Evolutionary conservation across 108 stramenopile species (phyloP), one percentile per base, ranked within the genome.

Genomic region (Cylindrotheca closterium): DNA sequence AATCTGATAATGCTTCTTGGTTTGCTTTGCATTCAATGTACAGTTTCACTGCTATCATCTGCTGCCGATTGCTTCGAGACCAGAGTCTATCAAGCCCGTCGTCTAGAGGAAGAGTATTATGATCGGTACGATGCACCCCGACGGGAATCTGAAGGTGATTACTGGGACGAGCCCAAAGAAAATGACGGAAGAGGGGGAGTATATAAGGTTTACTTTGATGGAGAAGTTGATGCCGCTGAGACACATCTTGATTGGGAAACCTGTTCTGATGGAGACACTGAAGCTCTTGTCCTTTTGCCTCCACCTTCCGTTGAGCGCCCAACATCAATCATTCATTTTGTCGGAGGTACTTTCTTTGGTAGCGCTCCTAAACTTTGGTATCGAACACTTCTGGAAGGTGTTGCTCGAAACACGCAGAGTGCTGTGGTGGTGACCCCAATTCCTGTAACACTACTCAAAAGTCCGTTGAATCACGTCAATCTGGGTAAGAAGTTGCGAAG

Each of bases 301-400:
- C 84, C 86, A 17, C 61, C 73, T 23, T 17, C 78, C 1, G 75
- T 76, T 17, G 27, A 51, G 42, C 57, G 70, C 22, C 92, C 92
- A 2, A 77, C 66, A 4, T 78, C 83, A 17, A 67, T 93, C 24
- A 47, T 93, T 48, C 92, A 93, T 57, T 93, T 93, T 65, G 77
- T 89, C 8, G 92, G 92, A 17, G 92, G 89, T 0, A 87, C 92
- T 15, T 75, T 87, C 58, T 87, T 90, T 54, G 92, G 92, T 8
- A 77, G 80, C 30, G 69, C 82, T 55, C 92, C 92, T 1, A 65
- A 74, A 25, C 49, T 81, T 21, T 90, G 82, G 69, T 93, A 93
- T 69, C 66, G 81, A 5, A 51, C 65, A 24, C 63, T 90, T 8
- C 59, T 93, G 46, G 86, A 88, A 58, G 75, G 73, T 42, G 56